Conservation (phyloP, 768 basidiomycete genomes). For the Krasilnikovozyma curviuscula region DNA sequence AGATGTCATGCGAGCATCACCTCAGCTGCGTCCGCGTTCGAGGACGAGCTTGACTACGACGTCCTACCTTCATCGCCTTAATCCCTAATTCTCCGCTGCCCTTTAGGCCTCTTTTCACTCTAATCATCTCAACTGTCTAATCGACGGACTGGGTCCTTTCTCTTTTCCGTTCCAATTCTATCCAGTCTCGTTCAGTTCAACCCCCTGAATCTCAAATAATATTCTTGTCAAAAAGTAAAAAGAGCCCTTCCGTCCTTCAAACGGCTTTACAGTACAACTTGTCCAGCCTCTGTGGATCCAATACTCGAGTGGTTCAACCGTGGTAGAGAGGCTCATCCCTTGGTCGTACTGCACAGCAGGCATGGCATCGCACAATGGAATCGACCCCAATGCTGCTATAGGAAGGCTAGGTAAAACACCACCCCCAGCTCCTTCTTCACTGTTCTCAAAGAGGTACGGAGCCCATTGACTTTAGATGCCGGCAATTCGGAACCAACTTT, state of each 20-base stretch:
- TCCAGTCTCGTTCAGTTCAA: not conserved
- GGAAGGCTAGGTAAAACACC: slow-evolving; percentile 8
- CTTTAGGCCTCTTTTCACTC: not conserved
- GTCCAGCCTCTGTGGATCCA: not conserved
- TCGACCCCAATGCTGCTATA: no score
- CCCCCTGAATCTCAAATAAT: not conserved
- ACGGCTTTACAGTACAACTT: no score
- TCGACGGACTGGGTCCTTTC: not conserved
- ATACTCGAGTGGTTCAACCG: not conserved
- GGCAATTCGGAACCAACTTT: not conserved
- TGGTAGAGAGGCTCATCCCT: no score
- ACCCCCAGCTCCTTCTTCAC: not conserved
- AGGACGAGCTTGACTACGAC: no score
- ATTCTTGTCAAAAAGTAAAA: no score
- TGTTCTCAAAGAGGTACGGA: slow-evolving; percentile 3
- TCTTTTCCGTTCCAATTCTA: not conserved
- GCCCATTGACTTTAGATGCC: no score
- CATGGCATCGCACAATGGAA: no score
- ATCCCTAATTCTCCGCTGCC: not conserved
- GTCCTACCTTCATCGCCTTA: not conserved
- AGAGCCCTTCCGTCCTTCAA: no score
- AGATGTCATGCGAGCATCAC: no score
- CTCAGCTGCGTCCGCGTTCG: no score
- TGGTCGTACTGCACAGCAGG: no score
- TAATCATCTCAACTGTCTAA: not conserved